phyloP scores from a whole-genome alignment of 1,284 basidiomycete genomes.

The Phaffia rhodozyma region DNA sequence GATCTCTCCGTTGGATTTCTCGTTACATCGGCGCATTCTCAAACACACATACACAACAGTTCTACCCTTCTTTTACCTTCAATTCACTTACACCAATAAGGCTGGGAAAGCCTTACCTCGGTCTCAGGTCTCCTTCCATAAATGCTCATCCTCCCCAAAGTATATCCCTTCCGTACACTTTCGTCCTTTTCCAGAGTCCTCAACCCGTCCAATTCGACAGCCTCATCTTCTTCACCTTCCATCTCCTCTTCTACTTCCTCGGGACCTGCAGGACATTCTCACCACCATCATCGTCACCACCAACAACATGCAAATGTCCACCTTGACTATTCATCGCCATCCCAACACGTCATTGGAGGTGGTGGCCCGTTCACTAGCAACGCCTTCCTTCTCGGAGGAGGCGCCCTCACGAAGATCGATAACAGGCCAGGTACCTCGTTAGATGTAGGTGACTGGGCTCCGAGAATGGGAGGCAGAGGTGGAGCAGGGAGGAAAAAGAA shows the following conservation, averaged over 20 bases:
- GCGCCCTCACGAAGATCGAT: slow-evolving; percentile 29
- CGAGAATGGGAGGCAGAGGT: slow-evolving; percentile 26
- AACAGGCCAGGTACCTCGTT: background rate
- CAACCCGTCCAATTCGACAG: slow-evolving; percentile 8
- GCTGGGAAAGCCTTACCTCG: too few relatives aligned
- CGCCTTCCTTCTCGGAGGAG: slow-evolving; percentile 29
- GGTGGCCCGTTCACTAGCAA: slow-evolving; percentile 34
- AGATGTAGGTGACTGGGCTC: slow-evolving; percentile 20
- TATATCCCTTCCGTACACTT: slow-evolving; percentile 17
- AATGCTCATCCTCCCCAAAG: slow-evolving; percentile 18
- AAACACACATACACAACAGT: too few relatives aligned
- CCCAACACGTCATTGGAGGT: slow-evolving; percentile 13
- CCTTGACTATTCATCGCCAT: too few relatives aligned
- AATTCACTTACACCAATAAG: too few relatives aligned
- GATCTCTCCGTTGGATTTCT: too few relatives aligned
- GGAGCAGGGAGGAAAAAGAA: slow-evolving; percentile 28
- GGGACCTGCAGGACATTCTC: background rate
- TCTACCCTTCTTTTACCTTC: too few relatives aligned
- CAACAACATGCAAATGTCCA: too few relatives aligned
- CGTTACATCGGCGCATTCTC: too few relatives aligned
- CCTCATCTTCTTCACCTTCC: background rate
- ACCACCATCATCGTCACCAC: too few relatives aligned
- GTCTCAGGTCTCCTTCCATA: background rate
- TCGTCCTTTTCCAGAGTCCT: slow-evolving; percentile 13
- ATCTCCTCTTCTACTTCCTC: slow-evolving; percentile 10